phyloP scores from a whole-genome alignment of 2,329 filamentous ascomycete species.

The Cladophialophora psammophila region DNA sequence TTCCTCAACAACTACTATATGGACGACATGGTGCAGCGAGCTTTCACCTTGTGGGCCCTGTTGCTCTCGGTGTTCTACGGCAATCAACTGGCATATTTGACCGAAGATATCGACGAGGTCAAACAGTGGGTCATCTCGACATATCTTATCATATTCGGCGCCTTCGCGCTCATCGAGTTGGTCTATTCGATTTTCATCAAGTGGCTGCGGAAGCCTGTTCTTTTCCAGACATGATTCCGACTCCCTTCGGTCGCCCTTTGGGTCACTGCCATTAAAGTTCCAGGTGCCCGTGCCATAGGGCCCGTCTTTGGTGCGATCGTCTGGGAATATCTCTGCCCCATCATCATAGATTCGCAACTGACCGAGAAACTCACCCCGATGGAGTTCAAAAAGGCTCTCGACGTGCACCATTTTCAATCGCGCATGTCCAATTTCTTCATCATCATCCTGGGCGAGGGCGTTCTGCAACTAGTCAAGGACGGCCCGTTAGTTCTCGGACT shows the following conservation, averaged over 20 bases:
- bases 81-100: slow-evolving; percentile 56
- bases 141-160: slow-evolving; percentile 57
- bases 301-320: slow-evolving; percentile 53
- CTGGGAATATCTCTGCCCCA: slow-evolving; percentile 55
- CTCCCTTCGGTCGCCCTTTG: slow-evolving; percentile 55
- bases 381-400: slow-evolving; percentile 58
- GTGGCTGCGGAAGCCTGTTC: slow-evolving; percentile 51
- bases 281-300: slow-evolving; percentile 50
- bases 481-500: slow-evolving; percentile 56
- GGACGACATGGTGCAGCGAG: slow-evolving; percentile 57
- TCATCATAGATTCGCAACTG: slow-evolving; percentile 54
- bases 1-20: slow-evolving; percentile 63
- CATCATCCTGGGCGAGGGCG: slow-evolving; percentile 60
- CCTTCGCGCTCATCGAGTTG: slow-evolving; percentile 46
- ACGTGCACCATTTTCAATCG: slow-evolving; percentile 59
- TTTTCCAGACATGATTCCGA: slow-evolving; percentile 51
- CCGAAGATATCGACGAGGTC: slow-evolving; percentile 52
- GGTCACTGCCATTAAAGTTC: slow-evolving; percentile 51
- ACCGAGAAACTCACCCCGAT: slow-evolving; percentile 52
- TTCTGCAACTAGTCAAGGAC: slow-evolving; percentile 59
- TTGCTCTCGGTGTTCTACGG: slow-evolving; percentile 57
- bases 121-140: slow-evolving; percentile 51
- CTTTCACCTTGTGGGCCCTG: slow-evolving; percentile 60
- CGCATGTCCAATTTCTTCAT: slow-evolving; percentile 61
- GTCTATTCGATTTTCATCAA: slow-evolving; percentile 48